Conservation (phyloP, 2,329 filamentous ascomycete genomes). For the Xylaria hypoxylon region DNA sequence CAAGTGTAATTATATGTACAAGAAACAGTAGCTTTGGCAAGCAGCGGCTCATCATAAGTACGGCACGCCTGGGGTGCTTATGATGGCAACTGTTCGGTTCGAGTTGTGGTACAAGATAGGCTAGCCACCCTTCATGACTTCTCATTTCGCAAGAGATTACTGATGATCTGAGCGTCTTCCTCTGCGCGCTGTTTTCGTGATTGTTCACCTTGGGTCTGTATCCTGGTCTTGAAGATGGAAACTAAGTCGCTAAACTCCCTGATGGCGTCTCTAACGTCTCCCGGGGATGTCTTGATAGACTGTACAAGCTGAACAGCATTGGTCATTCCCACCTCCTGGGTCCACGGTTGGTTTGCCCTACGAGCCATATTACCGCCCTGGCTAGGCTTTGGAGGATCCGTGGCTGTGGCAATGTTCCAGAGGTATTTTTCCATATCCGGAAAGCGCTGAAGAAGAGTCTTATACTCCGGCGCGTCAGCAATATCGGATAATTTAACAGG, state of each 20-base stretch:
- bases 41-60: not conserved
- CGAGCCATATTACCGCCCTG: constrained; percentile 25
- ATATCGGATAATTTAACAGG: constrained; percentile 40
- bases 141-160: constrained; percentile 34
- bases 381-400: constrained; percentile 46
- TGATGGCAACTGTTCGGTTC: not conserved
- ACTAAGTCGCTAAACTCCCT: constrained; percentile 71
- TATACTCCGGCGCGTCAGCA: constrained; percentile 48
- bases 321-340: constrained; percentile 67
- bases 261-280: constrained; percentile 69
- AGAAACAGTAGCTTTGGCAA: not conserved
- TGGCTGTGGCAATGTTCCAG: constrained; percentile 48
- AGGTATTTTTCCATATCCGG: constrained; percentile 47
- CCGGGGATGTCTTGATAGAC: constrained; percentile 60
- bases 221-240: constrained; percentile 55
- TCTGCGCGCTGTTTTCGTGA: constrained; percentile 60
- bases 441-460: constrained; percentile 46
- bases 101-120: not conserved
- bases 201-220: constrained; percentile 51
- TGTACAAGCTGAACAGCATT: constrained; percentile 67
- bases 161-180: constrained; percentile 58
- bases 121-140: constrained; percentile 23
- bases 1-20: not conserved
- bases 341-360: constrained; percentile 60
- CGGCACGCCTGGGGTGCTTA: not conserved